Evolutionary conservation across 108 stramenopile genomes (phyloP), one percentile per base, ranked within the genome.

Genomic region (Cyclostephanos invisitatus): DNA sequence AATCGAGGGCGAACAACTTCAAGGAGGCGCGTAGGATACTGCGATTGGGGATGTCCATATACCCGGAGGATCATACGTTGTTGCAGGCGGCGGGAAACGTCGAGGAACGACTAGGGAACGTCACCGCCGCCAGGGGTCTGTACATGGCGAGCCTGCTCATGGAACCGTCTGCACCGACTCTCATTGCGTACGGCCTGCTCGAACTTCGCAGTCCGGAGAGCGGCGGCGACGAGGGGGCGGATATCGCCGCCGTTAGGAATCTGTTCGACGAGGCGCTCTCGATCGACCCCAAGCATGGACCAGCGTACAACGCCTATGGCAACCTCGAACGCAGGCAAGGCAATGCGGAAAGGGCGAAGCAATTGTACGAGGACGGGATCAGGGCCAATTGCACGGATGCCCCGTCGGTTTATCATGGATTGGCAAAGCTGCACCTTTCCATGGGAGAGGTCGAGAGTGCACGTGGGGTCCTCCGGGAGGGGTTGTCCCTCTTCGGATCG

Each of bases 271-370:
- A 90, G 76, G 93, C 90, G 18, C 55, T 94, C 20, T 50, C 85
- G 28, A 47, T 91, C 17, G 90, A 91, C 72, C 89, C 89, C n/a
- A 78, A 89, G 51, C 90, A 91, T 71, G 93, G 87, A 10, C 85
- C 88, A n/a, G 88, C 85, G 11, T 94, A 94, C 77, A 88, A 91
- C 77, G 89, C 89, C 9, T 91, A 84, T 67, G 93, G 87, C 0
- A 91, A 87, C 68, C 61, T 88, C 4, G 87, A 91, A 69, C 69
- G 83, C 37, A 57, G 76, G 36, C 62, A 75, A 17, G 93, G 91
- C 0, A 83, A 91, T 72, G 59, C 72, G 10, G 73, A 80, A 18
- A 62, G 61, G 38, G 90, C 94, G 20, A 78, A 86, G n/a, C 44
- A 74, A 18, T 67, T 92, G 25, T 93, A 89, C 62, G 77, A 89